phyloP scores from a whole-genome alignment of 2,329 filamentous ascomycete genomes.

The Ilyonectria mors-panacis region DNA sequence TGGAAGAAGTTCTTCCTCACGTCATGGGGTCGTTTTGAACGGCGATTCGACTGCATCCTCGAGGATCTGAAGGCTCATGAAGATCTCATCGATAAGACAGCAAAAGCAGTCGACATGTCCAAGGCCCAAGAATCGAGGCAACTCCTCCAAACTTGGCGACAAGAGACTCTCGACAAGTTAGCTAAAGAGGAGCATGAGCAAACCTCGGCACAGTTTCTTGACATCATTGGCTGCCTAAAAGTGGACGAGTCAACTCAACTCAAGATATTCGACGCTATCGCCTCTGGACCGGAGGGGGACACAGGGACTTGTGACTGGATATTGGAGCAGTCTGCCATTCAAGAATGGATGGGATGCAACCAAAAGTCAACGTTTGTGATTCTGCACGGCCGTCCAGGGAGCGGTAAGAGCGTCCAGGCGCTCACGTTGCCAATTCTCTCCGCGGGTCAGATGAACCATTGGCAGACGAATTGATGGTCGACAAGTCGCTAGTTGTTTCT shows the following conservation, averaged over 20 bases:
- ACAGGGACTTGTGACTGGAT: conserved; percentile 54
- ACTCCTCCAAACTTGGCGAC: conserved; percentile 13
- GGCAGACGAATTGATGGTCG: no score
- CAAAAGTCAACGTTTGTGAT: conserved; percentile 42
- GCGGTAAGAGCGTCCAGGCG: background rate
- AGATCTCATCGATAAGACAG: conserved; percentile 49
- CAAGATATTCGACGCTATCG: conserved; percentile 47
- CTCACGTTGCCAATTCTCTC: background rate
- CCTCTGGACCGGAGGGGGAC: conserved; percentile 41
- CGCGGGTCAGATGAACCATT: no score
- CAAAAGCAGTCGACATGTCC: conserved; percentile 46
- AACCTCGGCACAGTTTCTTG: conserved; percentile 41
- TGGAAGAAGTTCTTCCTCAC: conserved; percentile 54
- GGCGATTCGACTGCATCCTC: conserved; percentile 52
- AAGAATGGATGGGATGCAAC: conserved; percentile 43
- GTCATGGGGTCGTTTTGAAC: conserved; percentile 55
- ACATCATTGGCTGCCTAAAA: conserved; percentile 50
- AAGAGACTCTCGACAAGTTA: conserved; percentile 6
- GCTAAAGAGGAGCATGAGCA: conserved; percentile 41
- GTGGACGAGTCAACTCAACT: conserved; percentile 50
- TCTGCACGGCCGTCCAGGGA: conserved; percentile 54
- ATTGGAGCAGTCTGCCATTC: conserved; percentile 45
- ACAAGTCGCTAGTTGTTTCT: background rate
- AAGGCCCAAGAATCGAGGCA: conserved; percentile 36
- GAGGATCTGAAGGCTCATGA: conserved; percentile 50